A percentile compares a stretch with the other conserved stretches of the same genome.
phyloP scores from a whole-genome alignment of 129 eudicot genomes.

The Chrysanthemum makinoi region DNA sequence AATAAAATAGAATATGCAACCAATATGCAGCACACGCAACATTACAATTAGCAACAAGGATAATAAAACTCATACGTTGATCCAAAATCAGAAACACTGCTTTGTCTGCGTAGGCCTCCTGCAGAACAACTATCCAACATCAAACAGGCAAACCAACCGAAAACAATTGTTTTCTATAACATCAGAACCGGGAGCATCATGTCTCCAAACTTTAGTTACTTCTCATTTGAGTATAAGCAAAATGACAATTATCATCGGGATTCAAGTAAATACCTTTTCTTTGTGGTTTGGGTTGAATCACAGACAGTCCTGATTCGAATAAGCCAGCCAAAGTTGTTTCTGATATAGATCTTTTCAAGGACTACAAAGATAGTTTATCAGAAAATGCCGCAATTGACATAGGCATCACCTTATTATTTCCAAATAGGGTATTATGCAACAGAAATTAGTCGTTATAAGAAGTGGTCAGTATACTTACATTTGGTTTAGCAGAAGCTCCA shows the following conservation, averaged over 20 bases:
- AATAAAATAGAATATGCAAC: conserved; percentile 1
- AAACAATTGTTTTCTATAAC: not conserved
- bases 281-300: conserved; percentile 62
- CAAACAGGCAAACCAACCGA: not conserved
- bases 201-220: no score
- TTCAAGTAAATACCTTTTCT: conserved; percentile 44
- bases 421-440: conserved; percentile 5
- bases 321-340: conserved; percentile 68
- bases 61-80: conserved; percentile 45
- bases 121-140: conserved; percentile 25
- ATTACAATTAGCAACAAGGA: not conserved
- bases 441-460: conserved; percentile 4
- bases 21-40: not conserved
- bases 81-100: conserved; percentile 71
- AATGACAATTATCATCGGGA: not conserved
- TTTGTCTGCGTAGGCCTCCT: conserved; percentile 79
- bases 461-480: conserved; percentile 46
- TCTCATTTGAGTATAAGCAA: no score
- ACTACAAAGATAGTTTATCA: conserved; percentile 42
- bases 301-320: conserved; percentile 59
- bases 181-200: no score
- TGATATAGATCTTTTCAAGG: conserved; percentile 69
- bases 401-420: conserved; percentile 2
- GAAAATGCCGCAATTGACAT: conserved; percentile 16
- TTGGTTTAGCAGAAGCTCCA: conserved; percentile 54